A percentile compares a stretch with the other conserved stretches of the same genome.
Evolutionary conservation across 2,329 filamentous ascomycete genomes (phyloP).

Genomic region (Epicoccum sorghinum): DNA sequence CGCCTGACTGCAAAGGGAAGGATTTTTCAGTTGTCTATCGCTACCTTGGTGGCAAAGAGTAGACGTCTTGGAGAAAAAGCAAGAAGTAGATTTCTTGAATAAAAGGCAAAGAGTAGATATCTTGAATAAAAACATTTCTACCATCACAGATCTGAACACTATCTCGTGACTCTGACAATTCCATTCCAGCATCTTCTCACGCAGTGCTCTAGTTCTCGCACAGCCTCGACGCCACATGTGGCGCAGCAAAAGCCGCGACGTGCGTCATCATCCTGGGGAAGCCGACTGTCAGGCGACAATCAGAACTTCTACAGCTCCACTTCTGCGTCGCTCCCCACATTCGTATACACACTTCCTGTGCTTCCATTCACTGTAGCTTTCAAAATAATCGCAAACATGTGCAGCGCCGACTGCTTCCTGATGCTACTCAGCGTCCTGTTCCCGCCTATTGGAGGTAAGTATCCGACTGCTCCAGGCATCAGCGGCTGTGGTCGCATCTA

Average conservation of each 20-base stretch:
- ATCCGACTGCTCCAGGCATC: conserved; percentile 25
- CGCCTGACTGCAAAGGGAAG: conserved; percentile 53
- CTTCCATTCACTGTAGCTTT: neutral
- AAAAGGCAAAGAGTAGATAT: too few relatives aligned
- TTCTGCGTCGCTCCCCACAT: neutral
- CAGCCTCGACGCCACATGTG: neutral
- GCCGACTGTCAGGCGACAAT: conserved; percentile 10
- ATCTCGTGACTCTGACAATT: neutral
- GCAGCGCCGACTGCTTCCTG: conserved; percentile 65
- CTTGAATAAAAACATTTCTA: neutral
- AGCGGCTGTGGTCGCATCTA: neutral
- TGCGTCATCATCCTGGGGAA: conserved; percentile 13
- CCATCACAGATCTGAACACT: neutral
- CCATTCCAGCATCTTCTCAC: neutral
- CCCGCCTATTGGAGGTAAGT: conserved; percentile 63
- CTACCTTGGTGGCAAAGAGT: conserved; percentile 56
- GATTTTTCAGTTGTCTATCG: conserved; percentile 60
- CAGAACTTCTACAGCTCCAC: conserved; percentile 1
- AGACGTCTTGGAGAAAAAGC: conserved; percentile 5
- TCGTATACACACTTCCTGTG: neutral
- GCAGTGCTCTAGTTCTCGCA: neutral
- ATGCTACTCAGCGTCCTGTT: conserved; percentile 67
- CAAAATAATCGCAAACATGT: conserved; percentile 53
- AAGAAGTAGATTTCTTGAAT: conserved; percentile 43
- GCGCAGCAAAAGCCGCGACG: conserved; percentile 8